Evolutionary conservation across 495 filamentous ascomycete species (phyloP).

Genomic region (Podospora anserina): DNA sequence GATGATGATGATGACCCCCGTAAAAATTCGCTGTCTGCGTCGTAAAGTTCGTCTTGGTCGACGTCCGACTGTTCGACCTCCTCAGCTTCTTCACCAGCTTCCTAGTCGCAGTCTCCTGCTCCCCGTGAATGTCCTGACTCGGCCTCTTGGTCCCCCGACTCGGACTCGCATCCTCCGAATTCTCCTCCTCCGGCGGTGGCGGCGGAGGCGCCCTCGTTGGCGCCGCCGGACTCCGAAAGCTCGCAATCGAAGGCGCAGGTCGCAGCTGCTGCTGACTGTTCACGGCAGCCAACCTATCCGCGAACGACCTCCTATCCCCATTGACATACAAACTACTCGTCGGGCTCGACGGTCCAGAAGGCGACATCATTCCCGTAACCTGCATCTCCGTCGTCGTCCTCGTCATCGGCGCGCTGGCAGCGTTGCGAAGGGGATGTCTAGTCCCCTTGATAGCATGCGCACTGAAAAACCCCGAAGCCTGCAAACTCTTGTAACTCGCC

Average conservation of each 20-base stretch:
- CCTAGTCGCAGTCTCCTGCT: conserved; percentile 27
- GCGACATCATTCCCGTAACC: neutral
- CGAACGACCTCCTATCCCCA: conserved; percentile 7
- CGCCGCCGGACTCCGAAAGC: neutral
- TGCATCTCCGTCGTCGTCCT: neutral
- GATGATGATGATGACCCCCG: neutral
- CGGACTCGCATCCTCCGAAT: neutral
- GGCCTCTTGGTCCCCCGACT: conserved; percentile 31
- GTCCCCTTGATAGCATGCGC: conserved; percentile 48
- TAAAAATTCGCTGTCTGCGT: neutral
- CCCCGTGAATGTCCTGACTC: conserved; percentile 15
- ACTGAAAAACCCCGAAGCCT: conserved; percentile 48
- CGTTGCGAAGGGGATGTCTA: conserved; percentile 33
- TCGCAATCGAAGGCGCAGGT: neutral
- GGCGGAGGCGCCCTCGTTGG: conserved; percentile 12
- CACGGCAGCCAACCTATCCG: conserved; percentile 15
- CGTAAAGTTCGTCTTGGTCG: conserved; percentile 6
- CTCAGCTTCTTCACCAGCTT: conserved; percentile 41
- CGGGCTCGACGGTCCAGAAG: neutral
- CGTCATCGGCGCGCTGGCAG: conserved; percentile 16
- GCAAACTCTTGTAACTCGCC: conserved; percentile 44
- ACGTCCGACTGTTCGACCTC: conserved; percentile 25
- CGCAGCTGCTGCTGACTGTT: neutral
- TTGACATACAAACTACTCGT: conserved; percentile 6
- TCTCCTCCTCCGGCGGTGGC: conserved; percentile 2